Evolutionary conservation across 2,329 filamentous ascomycete species (phyloP), one percentile per base, ranked within the genome.

Genomic region (Aspergillus udagawae): DNA sequence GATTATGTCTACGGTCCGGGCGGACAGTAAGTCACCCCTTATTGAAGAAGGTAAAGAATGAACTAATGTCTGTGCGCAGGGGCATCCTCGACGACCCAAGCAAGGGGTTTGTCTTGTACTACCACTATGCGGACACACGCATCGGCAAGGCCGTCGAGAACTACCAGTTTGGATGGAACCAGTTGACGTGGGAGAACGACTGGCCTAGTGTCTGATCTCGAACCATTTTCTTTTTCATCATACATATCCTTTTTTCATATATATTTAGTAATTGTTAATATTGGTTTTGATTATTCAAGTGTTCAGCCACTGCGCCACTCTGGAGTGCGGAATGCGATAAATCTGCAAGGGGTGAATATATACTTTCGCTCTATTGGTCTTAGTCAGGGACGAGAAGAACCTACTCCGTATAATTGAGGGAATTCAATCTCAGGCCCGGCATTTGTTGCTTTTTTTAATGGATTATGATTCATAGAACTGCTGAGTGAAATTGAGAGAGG

Each of bases 1-100:
- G 82, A 73, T 5, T 81, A 75, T 47, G 79, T 88, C 0, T 89
- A 88, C 63, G 86, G 81, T 20, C 86, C 87, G 5, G 87, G 87
- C 56, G 86, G 86, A 32, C 85, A 88, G 70, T 84, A 82, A 52
- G 79, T 86, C 7, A 41, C 23, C 7, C 17, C 35, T 41, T 28
- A 17, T 7, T 20, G 10, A 38, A 52, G 42, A 42, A 44, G 1
- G 3, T 4, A 17, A 21, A 28, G 6, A 21, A 35, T 35, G 25
- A 10, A 25, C 59, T 58, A 50, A 59, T 56, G 27, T 14, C 25
- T 28, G 17, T n/a, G n/a, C 42, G 35, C 42, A 72, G 70, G 61
- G 72, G 72, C 28, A 58, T 74, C 17, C 52, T 71, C 21, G 60
- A 63, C 7, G 70, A 73, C 48, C 67, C 70, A 0, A 67, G 63